Evolutionary conservation across 2,329 filamentous ascomycete species (phyloP).

Genomic region (Gnomoniopsis smithogilvyi): DNA sequence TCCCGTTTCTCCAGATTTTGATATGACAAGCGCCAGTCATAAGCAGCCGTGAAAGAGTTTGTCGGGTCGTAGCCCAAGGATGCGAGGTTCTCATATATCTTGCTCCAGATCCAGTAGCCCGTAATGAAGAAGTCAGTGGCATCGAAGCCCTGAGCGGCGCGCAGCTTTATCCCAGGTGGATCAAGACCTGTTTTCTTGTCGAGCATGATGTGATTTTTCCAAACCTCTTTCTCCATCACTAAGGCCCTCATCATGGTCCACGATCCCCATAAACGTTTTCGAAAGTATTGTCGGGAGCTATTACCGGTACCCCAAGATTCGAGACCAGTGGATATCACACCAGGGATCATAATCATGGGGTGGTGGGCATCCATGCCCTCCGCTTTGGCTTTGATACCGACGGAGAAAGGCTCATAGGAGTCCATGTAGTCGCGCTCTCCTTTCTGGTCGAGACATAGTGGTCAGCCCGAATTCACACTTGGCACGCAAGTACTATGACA

Average conservation of each 20-base stretch:
- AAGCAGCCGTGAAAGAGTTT: slow-evolving; percentile 65
- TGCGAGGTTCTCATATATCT: slow-evolving; percentile 94
- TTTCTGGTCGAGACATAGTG: slow-evolving; percentile 48
- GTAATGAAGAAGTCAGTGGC: slow-evolving; percentile 93
- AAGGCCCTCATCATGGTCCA: slow-evolving; percentile 99
- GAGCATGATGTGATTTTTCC: slow-evolving; percentile 97
- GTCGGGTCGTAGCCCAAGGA: slow-evolving; percentile 93
- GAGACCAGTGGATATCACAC: slow-evolving; percentile 93
- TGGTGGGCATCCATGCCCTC: slow-evolving; percentile 82
- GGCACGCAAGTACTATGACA: not conserved
- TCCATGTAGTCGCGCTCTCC: slow-evolving; percentile 79
- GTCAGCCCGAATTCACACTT: not conserved
- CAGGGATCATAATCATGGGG: slow-evolving; percentile 94
- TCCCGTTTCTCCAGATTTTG: slow-evolving; percentile 85
- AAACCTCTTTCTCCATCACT: slow-evolving; percentile 86
- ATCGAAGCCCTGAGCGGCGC: slow-evolving; percentile 94
- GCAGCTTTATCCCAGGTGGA: slow-evolving; percentile 83
- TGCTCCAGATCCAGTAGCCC: slow-evolving; percentile 98
- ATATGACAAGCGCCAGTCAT: slow-evolving; percentile 94
- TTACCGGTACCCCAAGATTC: slow-evolving; percentile 95
- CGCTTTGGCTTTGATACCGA: slow-evolving; percentile 76
- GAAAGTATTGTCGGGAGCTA: slow-evolving; percentile 82
- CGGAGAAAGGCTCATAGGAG: slow-evolving; percentile 89
- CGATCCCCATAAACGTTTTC: slow-evolving; percentile 92
- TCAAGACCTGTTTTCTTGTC: slow-evolving; percentile 90